These are phyloP conservation scores for Colletotrichum sp. DNA, from an alignment of 2,329 filamentous ascomycete genomes.

Conservation along the genomic window DNA sequence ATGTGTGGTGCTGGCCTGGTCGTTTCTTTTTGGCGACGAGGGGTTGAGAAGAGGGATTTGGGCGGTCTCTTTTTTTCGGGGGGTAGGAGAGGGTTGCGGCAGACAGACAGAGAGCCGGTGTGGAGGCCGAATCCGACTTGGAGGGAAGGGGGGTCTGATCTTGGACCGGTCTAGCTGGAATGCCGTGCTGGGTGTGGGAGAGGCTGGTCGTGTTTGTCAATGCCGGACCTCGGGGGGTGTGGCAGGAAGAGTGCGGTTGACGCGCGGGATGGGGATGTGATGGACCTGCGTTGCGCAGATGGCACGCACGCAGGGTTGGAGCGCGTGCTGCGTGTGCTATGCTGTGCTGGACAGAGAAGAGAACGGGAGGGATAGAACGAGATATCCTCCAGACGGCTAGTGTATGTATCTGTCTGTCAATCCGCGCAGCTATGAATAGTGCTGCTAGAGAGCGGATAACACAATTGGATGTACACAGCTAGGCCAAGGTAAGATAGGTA, in stretches of 20 bases:
- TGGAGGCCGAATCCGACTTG: not conserved
- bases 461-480: not conserved
- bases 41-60: slow-evolving; percentile 7
- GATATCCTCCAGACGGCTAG: not conserved
- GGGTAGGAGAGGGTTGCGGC: not conserved
- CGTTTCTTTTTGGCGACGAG: not conserved
- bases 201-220: not conserved
- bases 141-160: not conserved
- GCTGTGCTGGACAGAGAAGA: not conserved
- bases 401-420: not conserved
- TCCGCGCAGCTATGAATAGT: not conserved
- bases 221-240: not conserved
- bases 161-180: not conserved
- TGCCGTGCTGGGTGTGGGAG: not conserved
- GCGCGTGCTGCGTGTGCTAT: not conserved
- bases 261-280: not conserved
- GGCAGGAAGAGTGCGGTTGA: not conserved
- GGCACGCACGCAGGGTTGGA: not conserved
- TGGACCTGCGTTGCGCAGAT: not conserved
- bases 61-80: not conserved
- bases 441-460: not conserved
- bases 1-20: not conserved
- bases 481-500: not conserved
- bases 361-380: not conserved
- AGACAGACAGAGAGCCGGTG: not conserved